Evolutionary conservation across 2,329 filamentous ascomycete genomes (phyloP).

Genomic region (Septoria linicola): DNA sequence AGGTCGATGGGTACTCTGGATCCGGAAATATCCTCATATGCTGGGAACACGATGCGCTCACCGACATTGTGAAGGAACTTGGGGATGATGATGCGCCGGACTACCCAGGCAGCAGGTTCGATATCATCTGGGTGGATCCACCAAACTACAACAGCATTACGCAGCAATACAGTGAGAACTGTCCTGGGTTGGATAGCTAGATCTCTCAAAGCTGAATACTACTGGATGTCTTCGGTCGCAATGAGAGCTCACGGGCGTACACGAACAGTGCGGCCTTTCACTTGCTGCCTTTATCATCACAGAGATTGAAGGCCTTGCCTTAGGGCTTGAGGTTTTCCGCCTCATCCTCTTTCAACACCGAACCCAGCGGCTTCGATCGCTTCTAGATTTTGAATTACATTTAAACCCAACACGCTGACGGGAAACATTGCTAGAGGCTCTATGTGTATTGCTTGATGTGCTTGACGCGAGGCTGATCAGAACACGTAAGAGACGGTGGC

Average conservation of each 20-base stretch:
- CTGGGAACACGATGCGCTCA: conserved; percentile 59
- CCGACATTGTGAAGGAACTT: conserved; percentile 53
- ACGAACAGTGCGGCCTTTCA: conserved; percentile 6
- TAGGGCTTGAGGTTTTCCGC: conserved; percentile 1
- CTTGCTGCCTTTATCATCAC: not conserved
- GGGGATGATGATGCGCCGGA: conserved; percentile 51
- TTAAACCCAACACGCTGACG: not conserved
- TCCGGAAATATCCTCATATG: conserved; percentile 60
- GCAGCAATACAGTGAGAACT: conserved; percentile 51
- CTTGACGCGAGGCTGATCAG: too few relatives aligned
- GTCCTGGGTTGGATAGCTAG: conserved; percentile 52
- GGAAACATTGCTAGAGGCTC: not conserved
- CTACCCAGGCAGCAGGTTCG: conserved; percentile 51
- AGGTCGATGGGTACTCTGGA: conserved; percentile 42
- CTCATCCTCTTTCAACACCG: not conserved
- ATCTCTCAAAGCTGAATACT: too few relatives aligned
- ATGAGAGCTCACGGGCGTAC: conserved; percentile 2
- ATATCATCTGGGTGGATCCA: conserved; percentile 60
- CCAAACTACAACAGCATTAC: conserved; percentile 51
- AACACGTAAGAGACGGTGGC: too few relatives aligned
- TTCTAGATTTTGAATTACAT: not conserved
- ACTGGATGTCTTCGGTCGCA: too few relatives aligned
- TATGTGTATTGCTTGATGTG: too few relatives aligned
- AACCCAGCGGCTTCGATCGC: conserved; percentile 4
- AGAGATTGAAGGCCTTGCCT: not conserved